These are phyloP conservation scores for Lichtheimia corymbifera DNA, from an alignment of 371 early-diverging fungal species.

Conservation along the genomic window DNA sequence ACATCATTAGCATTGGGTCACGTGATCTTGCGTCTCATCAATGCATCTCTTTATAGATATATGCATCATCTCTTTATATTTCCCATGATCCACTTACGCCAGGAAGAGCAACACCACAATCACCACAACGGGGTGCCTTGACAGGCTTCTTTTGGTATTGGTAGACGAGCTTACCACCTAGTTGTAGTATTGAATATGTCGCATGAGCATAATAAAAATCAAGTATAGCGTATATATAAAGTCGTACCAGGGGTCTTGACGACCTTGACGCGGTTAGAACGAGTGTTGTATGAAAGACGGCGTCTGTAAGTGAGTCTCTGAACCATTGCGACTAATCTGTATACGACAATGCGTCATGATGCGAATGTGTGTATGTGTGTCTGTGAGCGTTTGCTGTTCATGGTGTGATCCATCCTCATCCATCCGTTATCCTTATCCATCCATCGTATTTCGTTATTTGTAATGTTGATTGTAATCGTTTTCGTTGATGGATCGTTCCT, in stretches of 20 bases:
- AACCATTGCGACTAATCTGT: constrained; percentile 53
- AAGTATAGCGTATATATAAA: neutral
- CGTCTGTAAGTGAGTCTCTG: constrained; percentile 97
- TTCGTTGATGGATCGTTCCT: no score
- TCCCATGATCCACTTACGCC: constrained; percentile 66
- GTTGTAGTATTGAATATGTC: neutral
- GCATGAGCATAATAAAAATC: neutral
- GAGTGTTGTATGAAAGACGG: constrained; percentile 98
- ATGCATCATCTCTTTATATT: no score
- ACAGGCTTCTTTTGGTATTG: constrained; percentile 93
- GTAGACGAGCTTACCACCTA: constrained; percentile 89
- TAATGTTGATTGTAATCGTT: no score
- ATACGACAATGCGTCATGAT: no score
- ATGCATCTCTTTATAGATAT: neutral
- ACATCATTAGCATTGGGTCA: neutral
- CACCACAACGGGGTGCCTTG: constrained; percentile 94
- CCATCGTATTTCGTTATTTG: no score
- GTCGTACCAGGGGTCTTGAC: constrained; percentile 93
- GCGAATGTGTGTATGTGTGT: no score
- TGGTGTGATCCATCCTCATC: no score
- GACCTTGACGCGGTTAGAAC: constrained; percentile 93
- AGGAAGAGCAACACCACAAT: constrained; percentile 88
- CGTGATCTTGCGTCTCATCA: no score
- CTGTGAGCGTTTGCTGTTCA: no score
- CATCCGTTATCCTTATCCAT: no score